Evolutionary conservation across 129 eudicot genomes (phyloP), one percentile per base, ranked within the genome.

Genomic region (Erigeron canadensis): DNA sequence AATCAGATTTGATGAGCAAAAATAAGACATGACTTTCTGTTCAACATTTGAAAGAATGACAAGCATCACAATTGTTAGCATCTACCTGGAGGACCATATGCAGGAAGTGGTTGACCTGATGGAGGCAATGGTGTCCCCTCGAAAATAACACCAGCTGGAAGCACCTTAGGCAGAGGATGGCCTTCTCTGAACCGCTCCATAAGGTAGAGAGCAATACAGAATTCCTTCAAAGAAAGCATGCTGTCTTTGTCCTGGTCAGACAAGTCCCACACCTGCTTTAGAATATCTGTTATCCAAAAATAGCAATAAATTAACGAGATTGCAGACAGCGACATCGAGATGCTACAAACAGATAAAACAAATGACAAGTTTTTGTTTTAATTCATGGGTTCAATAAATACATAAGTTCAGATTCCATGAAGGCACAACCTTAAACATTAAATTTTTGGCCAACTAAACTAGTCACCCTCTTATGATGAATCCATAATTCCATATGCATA

Each of bases 161-260:
- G 87, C 54, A 67, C 76, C 38, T 80, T 23, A 44, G 98, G 96
- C 58, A 89, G 95, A 83, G 95, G 84, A 38, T 80, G 96, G 56
- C 96, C 96, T 77, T 92, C 98, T 76, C 96, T 86, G 54, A 59
- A 77, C 47, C 96, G 85, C 54, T 92, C 98, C 91, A 92, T 92
- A 68, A 92, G 83, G 80, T 89, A 92, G 67, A 92, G 91, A 70
- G 98, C 96, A 77, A 92, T 75, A 70, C 98, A 92, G 50, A 92
- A 92, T 67, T 92, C 98, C 79, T 78, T 83, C 75, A 92, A 73
- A 77, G 98, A 86, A 81, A 92, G 96, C 96, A 89, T 92, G 82
- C 88, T 85, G 75, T 92, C 98, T 64, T 83, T 86, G 76, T 92
- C 98, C 79, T 92, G 95, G 80, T 92, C 98, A 75, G 98, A 89